Evolutionary conservation across 2,329 filamentous ascomycete species (phyloP).

Genomic region (Pseudogymnoascus sp.): DNA sequence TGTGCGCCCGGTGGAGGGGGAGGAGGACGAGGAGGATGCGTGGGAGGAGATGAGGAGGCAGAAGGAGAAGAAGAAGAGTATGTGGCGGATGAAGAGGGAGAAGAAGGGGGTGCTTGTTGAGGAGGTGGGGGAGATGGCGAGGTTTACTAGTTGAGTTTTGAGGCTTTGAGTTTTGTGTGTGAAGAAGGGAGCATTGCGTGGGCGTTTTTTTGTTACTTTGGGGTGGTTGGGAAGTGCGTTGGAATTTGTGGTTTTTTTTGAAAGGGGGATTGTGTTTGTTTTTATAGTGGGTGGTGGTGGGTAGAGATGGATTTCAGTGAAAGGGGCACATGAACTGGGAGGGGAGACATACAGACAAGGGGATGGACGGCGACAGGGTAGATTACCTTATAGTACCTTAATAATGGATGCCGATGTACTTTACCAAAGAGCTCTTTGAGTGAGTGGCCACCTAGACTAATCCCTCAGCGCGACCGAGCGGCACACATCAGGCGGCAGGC

Average conservation of each 20-base stretch:
- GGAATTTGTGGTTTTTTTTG: background rate
- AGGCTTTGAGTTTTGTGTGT: background rate
- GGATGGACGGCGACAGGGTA: background rate
- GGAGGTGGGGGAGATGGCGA: background rate
- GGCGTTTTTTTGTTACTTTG: background rate
- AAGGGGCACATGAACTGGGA: background rate
- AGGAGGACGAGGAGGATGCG: constrained; percentile 57
- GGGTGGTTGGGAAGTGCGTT: background rate
- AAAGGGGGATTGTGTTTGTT: background rate
- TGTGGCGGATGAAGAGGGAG: constrained; percentile 56
- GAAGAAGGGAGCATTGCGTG: background rate
- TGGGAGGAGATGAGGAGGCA: constrained; percentile 66
- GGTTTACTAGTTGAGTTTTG: background rate
- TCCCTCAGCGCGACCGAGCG: too few species aligned
- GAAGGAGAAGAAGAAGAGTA: constrained; percentile 58
- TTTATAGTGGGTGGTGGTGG: background rate
- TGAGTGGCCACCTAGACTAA: too few species aligned
- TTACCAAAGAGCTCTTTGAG: background rate
- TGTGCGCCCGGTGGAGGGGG: constrained; percentile 7
- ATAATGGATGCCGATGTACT: background rate
- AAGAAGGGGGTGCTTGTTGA: constrained; percentile 9
- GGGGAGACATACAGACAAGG: background rate
- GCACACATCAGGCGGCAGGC: too few species aligned
- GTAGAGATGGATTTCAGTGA: background rate
- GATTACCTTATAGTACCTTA: background rate